A percentile compares a stretch with the other conserved stretches of the same genome.
Evolutionary conservation across 768 basidiomycete species (phyloP).

Genomic region (Hydnum rufescens): DNA sequence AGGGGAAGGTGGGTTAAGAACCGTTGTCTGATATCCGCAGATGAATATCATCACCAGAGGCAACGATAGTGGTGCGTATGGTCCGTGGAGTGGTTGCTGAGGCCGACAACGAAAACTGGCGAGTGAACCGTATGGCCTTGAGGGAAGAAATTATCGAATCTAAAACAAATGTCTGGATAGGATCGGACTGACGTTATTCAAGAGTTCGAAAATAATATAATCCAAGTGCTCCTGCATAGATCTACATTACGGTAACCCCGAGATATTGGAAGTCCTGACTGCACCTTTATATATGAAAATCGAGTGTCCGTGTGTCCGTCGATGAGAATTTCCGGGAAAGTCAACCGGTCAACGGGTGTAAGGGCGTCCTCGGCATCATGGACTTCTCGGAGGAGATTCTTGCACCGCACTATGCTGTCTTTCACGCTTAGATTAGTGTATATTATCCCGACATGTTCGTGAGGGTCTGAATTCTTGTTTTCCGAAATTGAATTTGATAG

Average conservation of each 20-base stretch:
- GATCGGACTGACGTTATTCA: conserved; percentile 51
- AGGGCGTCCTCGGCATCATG: conserved; percentile 27
- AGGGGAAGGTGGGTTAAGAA: conserved; percentile 15
- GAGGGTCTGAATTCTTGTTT: conserved; percentile 21
- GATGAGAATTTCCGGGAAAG: conserved; percentile 39
- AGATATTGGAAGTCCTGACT: not conserved
- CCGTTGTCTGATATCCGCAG: conserved; percentile 88
- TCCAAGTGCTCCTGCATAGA: conserved; percentile 8
- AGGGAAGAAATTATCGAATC: not conserved
- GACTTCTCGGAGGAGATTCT: conserved; percentile 30
- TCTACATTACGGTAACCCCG: not conserved
- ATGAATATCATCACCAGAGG: conserved; percentile 49
- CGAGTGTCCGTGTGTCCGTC: conserved; percentile 51
- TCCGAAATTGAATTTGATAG: conserved; percentile 35
- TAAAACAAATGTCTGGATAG: not conserved
- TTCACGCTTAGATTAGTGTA: conserved; percentile 54
- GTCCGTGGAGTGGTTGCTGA: conserved; percentile 25
- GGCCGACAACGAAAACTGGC: conserved; percentile 14
- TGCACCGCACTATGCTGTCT: conserved; percentile 51
- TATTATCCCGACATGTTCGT: conserved; percentile 55
- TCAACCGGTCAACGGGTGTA: conserved; percentile 3
- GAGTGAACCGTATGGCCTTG: conserved; percentile 39
- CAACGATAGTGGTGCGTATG: conserved; percentile 56
- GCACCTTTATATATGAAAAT: conserved; percentile 74
- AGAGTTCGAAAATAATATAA: conserved; percentile 74